Conservation (phyloP, 2,329 filamentous ascomycete species). For the Xylaria sp. region DNA sequence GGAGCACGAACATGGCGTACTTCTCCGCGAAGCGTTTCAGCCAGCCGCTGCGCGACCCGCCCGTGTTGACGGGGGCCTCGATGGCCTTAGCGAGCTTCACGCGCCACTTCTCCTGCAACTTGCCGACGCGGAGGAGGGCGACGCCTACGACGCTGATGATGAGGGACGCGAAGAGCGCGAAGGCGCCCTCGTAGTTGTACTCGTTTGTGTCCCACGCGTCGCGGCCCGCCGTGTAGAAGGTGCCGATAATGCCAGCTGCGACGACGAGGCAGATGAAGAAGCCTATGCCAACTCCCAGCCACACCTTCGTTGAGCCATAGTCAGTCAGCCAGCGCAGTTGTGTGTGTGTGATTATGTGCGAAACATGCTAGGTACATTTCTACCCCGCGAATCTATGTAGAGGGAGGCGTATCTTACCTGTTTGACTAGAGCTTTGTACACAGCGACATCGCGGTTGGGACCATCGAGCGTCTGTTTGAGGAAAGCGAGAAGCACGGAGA, state of each 20-base stretch:
- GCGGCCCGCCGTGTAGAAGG: conserved; percentile 75
- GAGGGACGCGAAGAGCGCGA: conserved; percentile 76
- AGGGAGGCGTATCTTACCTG: conserved; percentile 59
- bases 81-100: conserved; percentile 79
- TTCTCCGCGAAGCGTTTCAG: conserved; percentile 76
- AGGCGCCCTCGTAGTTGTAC: conserved; percentile 83
- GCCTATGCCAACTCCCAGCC: conserved; percentile 72
- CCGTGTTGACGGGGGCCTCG: conserved; percentile 60
- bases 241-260: conserved; percentile 74
- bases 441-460: conserved; percentile 66
- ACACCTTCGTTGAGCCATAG: conserved; percentile 61
- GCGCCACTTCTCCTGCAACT: conserved; percentile 89
- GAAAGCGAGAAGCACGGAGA: conserved; percentile 87
- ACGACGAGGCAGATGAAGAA: conserved; percentile 72
- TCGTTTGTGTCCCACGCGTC: conserved; percentile 75
- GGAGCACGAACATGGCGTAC: conserved; percentile 86
- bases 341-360: neutral
- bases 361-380: neutral
- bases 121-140: conserved; percentile 81
- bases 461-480: conserved; percentile 81
- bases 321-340: neutral
- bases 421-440: conserved; percentile 74
- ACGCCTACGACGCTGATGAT: conserved; percentile 87
- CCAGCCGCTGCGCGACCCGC: conserved; percentile 52
- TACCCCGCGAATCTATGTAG: neutral